Evolutionary conservation across 768 basidiomycete genomes (phyloP), one percentile per base, ranked within the genome.

Genomic region (Rhizopogon salebrosus): DNA sequence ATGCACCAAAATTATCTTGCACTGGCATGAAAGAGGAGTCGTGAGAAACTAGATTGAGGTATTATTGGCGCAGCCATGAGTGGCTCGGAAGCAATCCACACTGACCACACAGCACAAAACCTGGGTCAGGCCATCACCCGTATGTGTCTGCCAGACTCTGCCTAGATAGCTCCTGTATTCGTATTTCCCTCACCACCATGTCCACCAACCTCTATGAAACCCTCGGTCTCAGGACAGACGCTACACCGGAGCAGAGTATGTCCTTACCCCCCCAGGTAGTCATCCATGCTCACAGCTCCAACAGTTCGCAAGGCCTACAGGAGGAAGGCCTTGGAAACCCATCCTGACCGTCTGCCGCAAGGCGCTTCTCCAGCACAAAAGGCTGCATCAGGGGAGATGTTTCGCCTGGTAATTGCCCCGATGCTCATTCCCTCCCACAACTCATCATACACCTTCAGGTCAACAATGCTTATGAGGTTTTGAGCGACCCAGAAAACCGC

Each of bases 271-370:
- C 46, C n/a, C 49, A 16, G n/a, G 26, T 11, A 16, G 9, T 49
- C 48, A n/a, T 43, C 43, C 18, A 27, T 13, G 14, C 54, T 62
- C 39, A 60, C 31, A 7, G 16, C 27, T 3, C 27, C 27, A 38
- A 39, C 56, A 91, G 88, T 91, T 57, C 80, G 86, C 55, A 87
- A 79, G 60, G 89, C 89, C n/a, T 91, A 91, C 75, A 83, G 79
- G 66, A 81, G 75, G 68, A 78, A 71, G 62, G 89, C 89, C 2
- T 63, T 91, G 24, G 72, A 82, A 52, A 91, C 87, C 2, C 89
- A 91, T 63, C 89, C 89, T 5, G 89, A 91, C 62, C 75, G 89
- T 40, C 73, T 87, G 2, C 76, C 80, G 4, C 80, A 71, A 37
- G 74, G 75, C 14, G 74, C 77, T n/a, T 79, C 82, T 24, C 58